Percentiles rank a stretch among this genome's conserved stretches.
Conservation (phyloP, 2,329 filamentous ascomycete species). For the Botrytis paeoniae region DNA sequence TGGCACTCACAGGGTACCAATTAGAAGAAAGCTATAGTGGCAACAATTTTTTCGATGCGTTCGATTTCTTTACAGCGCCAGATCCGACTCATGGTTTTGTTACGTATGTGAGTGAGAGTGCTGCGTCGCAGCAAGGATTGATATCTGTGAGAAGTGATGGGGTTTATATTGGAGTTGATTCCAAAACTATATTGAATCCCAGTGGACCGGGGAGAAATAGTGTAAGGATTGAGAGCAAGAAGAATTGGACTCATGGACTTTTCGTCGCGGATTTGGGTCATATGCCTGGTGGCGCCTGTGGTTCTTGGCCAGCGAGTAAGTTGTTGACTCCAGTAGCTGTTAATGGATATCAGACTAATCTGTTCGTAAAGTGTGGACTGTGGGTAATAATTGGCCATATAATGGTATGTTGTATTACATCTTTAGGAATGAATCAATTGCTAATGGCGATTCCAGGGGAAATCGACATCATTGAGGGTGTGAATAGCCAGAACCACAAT, state of each 20-base stretch:
- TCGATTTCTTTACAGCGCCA: slow-evolving; percentile 7
- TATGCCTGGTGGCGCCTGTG: slow-evolving; percentile 67
- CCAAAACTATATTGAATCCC: slow-evolving; percentile 48
- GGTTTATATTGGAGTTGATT: slow-evolving; percentile 67
- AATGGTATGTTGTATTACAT: background rate
- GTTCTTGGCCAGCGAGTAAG: slow-evolving; percentile 63
- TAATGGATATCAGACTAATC: background rate
- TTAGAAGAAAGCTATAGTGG: background rate
- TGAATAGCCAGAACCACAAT: background rate
- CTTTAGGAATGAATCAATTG: rapidly evolving
- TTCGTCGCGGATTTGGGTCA: slow-evolving; percentile 65
- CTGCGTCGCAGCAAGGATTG: slow-evolving; percentile 12
- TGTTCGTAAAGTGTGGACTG: slow-evolving; percentile 3
- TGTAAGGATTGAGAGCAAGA: slow-evolving; percentile 63
- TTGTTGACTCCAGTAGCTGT: slow-evolving; percentile 62
- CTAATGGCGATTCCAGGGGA: background rate
- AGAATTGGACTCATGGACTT: slow-evolving; percentile 60
- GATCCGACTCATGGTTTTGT: slow-evolving; percentile 29
- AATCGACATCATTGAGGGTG: slow-evolving; percentile 16
- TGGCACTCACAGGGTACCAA: background rate
- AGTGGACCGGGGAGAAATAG: slow-evolving; percentile 44
- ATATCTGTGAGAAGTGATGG: slow-evolving; percentile 39
- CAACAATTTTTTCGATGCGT: background rate
- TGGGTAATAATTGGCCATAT: slow-evolving; percentile 21
- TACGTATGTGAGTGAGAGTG: slow-evolving; percentile 4